Percentiles rank a stretch among this genome's conserved stretches.
These are phyloP conservation scores for Croton laevigatus DNA, from an alignment of 441 rosid genomes.

Conservation along the genomic window DNA sequence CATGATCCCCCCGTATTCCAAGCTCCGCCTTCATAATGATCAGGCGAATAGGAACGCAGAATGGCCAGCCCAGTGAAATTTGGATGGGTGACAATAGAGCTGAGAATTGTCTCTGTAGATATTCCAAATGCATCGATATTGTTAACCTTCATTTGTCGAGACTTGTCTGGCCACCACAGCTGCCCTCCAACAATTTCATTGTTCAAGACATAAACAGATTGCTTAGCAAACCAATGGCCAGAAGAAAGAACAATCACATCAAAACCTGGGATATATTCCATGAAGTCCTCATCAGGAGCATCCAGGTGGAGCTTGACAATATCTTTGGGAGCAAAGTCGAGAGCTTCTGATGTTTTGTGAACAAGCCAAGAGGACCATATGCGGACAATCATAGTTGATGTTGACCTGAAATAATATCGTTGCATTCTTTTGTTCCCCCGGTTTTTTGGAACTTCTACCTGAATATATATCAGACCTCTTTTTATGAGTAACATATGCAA, in stretches of 20 bases:
- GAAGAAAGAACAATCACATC: conserved; percentile 85
- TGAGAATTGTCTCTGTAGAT: conserved; percentile 74
- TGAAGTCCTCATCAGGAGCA: conserved; percentile 63
- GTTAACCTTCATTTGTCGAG: conserved; percentile 66
- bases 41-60: conserved; percentile 80
- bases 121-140: conserved; percentile 82
- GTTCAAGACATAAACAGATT: conserved; percentile 75
- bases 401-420: conserved; percentile 68
- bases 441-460: conserved; percentile 90
- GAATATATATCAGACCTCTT: conserved; percentile 25
- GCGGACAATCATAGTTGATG: conserved; percentile 67
- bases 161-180: conserved; percentile 82
- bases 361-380: conserved; percentile 99
- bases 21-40: conserved; percentile 93
- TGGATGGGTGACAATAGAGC: conserved; percentile 59
- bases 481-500: conserved; percentile 2
- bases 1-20: conserved; percentile 99
- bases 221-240: conserved; percentile 98
- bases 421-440: conserved; percentile 88
- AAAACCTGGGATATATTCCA: conserved; percentile 61
- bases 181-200: conserved; percentile 90
- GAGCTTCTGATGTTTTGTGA: conserved; percentile 49
- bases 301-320: conserved; percentile 81
- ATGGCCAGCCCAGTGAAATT: conserved; percentile 79
- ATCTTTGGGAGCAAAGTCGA: conserved; percentile 68